These are phyloP conservation scores for Lotus japonicus DNA, from an alignment of 306 rosid genomes.

Conservation along the genomic window DNA sequence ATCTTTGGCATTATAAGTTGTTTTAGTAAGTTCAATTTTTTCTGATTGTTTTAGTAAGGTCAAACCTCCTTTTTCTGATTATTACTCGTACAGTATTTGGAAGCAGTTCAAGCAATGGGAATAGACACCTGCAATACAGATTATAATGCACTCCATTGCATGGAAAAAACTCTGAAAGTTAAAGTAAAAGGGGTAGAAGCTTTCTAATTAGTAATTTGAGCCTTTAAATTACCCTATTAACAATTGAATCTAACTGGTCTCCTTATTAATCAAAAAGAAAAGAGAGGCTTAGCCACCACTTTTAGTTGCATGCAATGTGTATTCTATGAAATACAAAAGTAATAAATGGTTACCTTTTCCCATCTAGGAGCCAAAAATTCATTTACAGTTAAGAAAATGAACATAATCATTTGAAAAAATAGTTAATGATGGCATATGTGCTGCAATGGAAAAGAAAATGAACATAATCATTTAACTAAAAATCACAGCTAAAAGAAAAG, in stretches of 20 bases:
- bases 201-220: not conserved
- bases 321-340: too few relatives aligned
- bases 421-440: constrained; percentile 47
- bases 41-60: too few relatives aligned
- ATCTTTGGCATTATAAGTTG: too few relatives aligned
- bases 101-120: too few relatives aligned
- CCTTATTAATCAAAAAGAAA: not conserved
- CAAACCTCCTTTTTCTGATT: too few relatives aligned
- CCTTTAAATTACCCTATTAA: constrained; percentile 4
- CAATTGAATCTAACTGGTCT: not conserved
- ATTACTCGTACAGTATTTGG: too few relatives aligned
- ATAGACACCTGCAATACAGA: too few relatives aligned
- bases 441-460: constrained; percentile 28
- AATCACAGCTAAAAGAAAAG: not conserved
- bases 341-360: constrained; percentile 36
- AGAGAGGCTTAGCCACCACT: not conserved
- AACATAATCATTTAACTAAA: constrained; percentile 3
- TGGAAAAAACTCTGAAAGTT: not conserved
- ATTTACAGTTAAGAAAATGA: constrained; percentile 39
- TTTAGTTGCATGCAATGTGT: too few relatives aligned
- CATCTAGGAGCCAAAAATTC: constrained; percentile 59
- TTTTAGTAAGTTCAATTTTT: too few relatives aligned
- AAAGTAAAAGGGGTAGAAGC: too few relatives aligned
- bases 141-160: not conserved
- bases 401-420: too few relatives aligned